Conservation (phyloP, 2,329 filamentous ascomycete species). For the Microcyclospora pomicola region DNA sequence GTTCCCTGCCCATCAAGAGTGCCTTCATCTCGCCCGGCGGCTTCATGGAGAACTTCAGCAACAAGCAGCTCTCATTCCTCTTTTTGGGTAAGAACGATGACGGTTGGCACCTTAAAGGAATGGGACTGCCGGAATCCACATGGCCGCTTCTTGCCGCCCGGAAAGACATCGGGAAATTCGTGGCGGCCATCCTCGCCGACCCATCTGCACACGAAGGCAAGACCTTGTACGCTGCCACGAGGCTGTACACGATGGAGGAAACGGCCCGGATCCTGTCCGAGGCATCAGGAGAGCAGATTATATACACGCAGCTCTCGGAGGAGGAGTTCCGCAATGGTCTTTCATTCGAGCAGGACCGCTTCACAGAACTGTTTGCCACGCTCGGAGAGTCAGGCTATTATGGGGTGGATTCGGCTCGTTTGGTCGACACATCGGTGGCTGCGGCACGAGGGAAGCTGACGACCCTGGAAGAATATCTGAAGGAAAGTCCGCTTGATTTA, state of each 20-base stretch:
- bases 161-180: conserved; percentile 12
- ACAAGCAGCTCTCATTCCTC: conserved; percentile 1
- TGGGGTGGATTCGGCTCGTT: conserved; percentile 20
- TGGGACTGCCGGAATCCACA: neutral
- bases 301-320: conserved; percentile 6
- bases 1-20: conserved; percentile 25
- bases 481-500: conserved; percentile 12
- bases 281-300: conserved; percentile 7
- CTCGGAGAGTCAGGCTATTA: conserved; percentile 25
- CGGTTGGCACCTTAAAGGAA: conserved; percentile 4
- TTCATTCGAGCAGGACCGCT: conserved; percentile 2
- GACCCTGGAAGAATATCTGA: conserved; percentile 27
- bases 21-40: conserved; percentile 9
- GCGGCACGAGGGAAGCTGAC: conserved; percentile 18
- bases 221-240: conserved; percentile 7
- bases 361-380: conserved; percentile 9
- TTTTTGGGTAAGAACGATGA: too few species aligned
- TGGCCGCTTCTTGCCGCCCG: conserved; percentile 9
- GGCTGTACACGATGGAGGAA: conserved; percentile 8
- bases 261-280: conserved; percentile 5
- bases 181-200: conserved; percentile 9
- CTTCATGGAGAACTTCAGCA: conserved; percentile 11
- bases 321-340: conserved; percentile 4
- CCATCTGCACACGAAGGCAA: conserved; percentile 7
- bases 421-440: conserved; percentile 19